Evolutionary conservation across 345 rosid species (phyloP).

Genomic region (Gossypium herbaceum): DNA sequence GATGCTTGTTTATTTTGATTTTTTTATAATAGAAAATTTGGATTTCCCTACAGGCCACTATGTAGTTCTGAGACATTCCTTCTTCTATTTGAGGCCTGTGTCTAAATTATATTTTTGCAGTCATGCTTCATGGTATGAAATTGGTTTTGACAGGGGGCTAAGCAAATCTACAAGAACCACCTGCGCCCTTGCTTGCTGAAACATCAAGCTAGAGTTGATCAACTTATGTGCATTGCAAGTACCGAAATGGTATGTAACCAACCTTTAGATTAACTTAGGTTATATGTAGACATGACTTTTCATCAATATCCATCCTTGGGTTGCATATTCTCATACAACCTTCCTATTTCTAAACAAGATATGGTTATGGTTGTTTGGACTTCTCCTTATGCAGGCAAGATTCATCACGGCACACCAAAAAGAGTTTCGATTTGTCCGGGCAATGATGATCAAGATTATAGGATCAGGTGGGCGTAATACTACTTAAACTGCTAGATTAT

Average conservation of each 20-base stretch:
- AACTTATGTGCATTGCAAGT: slow-evolving; percentile 34
- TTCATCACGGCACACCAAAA: neutral
- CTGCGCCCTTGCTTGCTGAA: slow-evolving; percentile 56
- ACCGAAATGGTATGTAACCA: slow-evolving; percentile 37
- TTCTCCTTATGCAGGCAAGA: neutral
- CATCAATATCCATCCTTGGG: neutral
- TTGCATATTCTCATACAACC: neutral
- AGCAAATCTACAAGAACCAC: slow-evolving; percentile 47
- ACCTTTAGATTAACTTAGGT: neutral
- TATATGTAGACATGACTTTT: neutral
- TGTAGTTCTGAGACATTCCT: neutral
- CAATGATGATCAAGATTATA: neutral
- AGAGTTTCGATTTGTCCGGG: neutral
- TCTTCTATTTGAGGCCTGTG: neutral
- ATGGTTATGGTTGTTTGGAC: neutral
- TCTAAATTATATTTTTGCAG: neutral
- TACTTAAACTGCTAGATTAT: neutral
- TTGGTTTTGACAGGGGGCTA: slow-evolving; percentile 46
- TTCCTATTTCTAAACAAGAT: neutral
- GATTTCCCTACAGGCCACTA: neutral
- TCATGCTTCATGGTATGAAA: neutral
- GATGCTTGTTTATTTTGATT: neutral
- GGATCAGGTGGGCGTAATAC: neutral
- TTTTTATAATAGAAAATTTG: neutral
- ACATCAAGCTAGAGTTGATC: slow-evolving; percentile 55